A percentile compares a stretch with the other conserved stretches of the same genome.
These are phyloP conservation scores for Saccharomycopsis sp. DNA, from an alignment of 805 yeast genomes.

Conservation along the genomic window DNA sequence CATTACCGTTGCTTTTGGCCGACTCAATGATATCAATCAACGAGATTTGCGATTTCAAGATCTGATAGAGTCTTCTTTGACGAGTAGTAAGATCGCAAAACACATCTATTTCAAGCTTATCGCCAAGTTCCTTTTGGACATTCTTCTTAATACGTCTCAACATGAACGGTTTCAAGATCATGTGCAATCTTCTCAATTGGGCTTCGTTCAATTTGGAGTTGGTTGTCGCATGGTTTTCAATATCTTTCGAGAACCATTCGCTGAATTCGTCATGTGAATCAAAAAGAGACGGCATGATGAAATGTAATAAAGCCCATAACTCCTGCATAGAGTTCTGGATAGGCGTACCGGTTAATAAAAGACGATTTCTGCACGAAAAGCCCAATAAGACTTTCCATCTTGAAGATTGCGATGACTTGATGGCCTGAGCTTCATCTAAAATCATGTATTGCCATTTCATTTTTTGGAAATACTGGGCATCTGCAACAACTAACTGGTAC, in stretches of 20 bases:
- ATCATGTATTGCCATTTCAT: slow-evolving; percentile 99
- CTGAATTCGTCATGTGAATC: slow-evolving; percentile 99
- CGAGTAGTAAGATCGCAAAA: slow-evolving; percentile 88
- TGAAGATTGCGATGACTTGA: slow-evolving; percentile 87
- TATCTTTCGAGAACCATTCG: slow-evolving; percentile 98
- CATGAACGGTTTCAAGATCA: slow-evolving; percentile 96
- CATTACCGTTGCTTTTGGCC: slow-evolving; percentile 49
- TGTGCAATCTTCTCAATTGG: slow-evolving; percentile 86
- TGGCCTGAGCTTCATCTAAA: slow-evolving; percentile 97
- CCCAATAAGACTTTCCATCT: slow-evolving; percentile 91
- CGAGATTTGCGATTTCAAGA: slow-evolving; percentile 83
- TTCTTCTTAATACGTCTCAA: slow-evolving; percentile 93
- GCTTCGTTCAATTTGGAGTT: slow-evolving; percentile 90
- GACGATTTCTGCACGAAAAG: slow-evolving; percentile 79
- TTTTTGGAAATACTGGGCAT: slow-evolving; percentile 89
- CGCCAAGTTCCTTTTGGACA: slow-evolving; percentile 96
- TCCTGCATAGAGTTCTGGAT: slow-evolving; percentile 91
- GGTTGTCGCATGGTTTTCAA: slow-evolving; percentile 92
- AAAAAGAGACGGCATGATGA: slow-evolving; percentile 96
- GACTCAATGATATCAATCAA: slow-evolving; percentile 78
- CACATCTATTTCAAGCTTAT: slow-evolving; percentile 90
- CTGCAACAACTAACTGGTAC: slow-evolving; percentile 95
- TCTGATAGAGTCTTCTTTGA: slow-evolving; percentile 78
- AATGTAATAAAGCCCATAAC: slow-evolving; percentile 94
- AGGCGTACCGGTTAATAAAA: slow-evolving; percentile 94